A percentile compares a stretch with the other conserved stretches of the same genome.
Evolutionary conservation across 352 stramenopile genomes (phyloP).

Genomic region (Pythium chondricola): DNA sequence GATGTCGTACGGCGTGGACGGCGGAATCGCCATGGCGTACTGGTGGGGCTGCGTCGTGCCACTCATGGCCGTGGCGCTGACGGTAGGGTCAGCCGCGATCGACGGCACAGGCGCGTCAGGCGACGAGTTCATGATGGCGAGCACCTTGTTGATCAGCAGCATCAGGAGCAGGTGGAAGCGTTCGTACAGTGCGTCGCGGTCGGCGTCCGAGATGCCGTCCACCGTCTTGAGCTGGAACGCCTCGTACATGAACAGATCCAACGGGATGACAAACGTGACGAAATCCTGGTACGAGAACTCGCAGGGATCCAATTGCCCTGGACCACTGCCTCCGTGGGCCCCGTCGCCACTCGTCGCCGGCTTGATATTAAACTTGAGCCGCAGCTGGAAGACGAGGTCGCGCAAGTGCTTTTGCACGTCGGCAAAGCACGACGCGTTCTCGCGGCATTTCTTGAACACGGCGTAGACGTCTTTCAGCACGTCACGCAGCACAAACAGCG

Average conservation of each 20-base stretch:
- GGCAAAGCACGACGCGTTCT: conserved; percentile 22
- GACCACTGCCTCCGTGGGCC: neutral
- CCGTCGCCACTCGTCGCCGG: neutral
- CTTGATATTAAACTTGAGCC: conserved; percentile 50
- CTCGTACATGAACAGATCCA: conserved; percentile 57
- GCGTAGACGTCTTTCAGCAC: conserved; percentile 39
- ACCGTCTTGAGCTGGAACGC: conserved; percentile 48
- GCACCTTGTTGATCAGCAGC: conserved; percentile 33
- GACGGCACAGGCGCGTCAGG: conserved; percentile 24
- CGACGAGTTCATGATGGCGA: conserved; percentile 28
- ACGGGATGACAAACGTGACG: conserved; percentile 32
- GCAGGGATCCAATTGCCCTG: conserved; percentile 16
- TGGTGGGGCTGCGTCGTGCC: conserved; percentile 22
- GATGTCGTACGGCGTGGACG: conserved; percentile 44
- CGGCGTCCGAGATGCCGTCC: conserved; percentile 29
- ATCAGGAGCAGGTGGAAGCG: conserved; percentile 33
- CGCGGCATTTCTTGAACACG: conserved; percentile 24
- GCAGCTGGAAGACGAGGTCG: conserved; percentile 40
- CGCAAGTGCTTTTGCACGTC: conserved; percentile 40
- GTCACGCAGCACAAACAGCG: conserved; percentile 40
- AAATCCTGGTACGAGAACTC: conserved; percentile 55
- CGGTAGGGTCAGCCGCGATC: neutral
- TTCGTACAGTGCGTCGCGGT: conserved; percentile 32
- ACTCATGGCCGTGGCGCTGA: neutral
- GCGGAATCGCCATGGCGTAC: conserved; percentile 34